A percentile compares a stretch with the other conserved stretches of the same genome.
These are phyloP conservation scores for Chlamydomonas schloesseri DNA, from an alignment of 139 green algal species.

Conservation along the genomic window DNA sequence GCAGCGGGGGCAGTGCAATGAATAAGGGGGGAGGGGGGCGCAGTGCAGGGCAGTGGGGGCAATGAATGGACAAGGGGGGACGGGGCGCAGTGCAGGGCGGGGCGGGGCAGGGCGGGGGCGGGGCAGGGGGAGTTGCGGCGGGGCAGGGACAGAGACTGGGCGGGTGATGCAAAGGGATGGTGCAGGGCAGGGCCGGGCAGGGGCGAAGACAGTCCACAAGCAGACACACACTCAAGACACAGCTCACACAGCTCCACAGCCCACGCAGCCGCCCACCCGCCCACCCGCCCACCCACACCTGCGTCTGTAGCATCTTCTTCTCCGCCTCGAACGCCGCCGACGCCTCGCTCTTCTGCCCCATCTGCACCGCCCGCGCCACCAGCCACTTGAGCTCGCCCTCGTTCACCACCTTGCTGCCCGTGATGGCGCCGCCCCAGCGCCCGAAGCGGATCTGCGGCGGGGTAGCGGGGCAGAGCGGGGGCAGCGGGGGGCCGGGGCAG, in stretches of 20 bases:
- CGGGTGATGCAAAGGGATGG: too few relatives aligned
- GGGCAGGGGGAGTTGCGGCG: too few relatives aligned
- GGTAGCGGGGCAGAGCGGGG: background rate
- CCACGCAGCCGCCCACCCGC: background rate
- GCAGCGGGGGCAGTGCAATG: too few relatives aligned
- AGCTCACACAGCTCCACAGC: background rate
- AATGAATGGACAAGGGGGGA: too few relatives aligned
- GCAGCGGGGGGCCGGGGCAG: too few relatives aligned
- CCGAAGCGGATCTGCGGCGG: slow-evolving; percentile 23
- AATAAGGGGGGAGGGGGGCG: too few relatives aligned
- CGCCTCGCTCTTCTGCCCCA: slow-evolving; percentile 40
- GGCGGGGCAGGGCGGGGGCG: too few relatives aligned
- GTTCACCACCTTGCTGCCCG: slow-evolving; percentile 48
- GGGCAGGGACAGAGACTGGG: too few relatives aligned
- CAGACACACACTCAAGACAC: background rate
- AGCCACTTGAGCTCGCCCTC: slow-evolving; percentile 54
- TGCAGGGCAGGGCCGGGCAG: too few relatives aligned
- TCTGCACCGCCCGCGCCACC: slow-evolving; percentile 47
- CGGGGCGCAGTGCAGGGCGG: too few relatives aligned
- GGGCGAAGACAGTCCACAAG: background rate
- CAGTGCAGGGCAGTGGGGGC: background rate
- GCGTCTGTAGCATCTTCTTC: slow-evolving; percentile 42
- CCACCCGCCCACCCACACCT: background rate
- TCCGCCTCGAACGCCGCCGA: slow-evolving; percentile 23
- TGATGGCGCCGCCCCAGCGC: slow-evolving; percentile 52